Percentiles rank a stretch among this genome's conserved stretches.
These are phyloP conservation scores for Boletus vinaceobasis DNA, from an alignment of 768 basidiomycete species.

Conservation along the genomic window DNA sequence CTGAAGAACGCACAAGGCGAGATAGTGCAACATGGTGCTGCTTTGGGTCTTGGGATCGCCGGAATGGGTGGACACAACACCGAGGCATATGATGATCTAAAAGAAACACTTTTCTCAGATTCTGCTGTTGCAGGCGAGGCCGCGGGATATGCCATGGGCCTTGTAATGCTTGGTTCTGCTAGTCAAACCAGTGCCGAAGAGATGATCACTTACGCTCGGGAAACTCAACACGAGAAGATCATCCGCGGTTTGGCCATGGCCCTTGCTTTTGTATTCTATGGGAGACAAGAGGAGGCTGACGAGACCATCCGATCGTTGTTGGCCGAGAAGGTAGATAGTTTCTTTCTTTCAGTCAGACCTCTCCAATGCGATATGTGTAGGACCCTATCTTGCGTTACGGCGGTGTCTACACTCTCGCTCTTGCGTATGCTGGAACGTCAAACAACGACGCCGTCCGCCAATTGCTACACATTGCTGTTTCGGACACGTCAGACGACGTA, in stretches of 20 bases:
- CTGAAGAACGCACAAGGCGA: conserved; percentile 75
- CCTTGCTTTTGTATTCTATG: conserved; percentile 88
- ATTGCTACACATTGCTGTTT: conserved; percentile 93
- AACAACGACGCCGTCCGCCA: conserved; percentile 91
- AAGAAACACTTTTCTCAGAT: conserved; percentile 86
- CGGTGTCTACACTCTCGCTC: conserved; percentile 92
- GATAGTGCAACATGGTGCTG: conserved; percentile 95
- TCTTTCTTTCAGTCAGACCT: background rate
- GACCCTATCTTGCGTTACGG: conserved; percentile 97
- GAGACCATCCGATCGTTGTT: conserved; percentile 72
- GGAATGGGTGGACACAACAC: conserved; percentile 89
- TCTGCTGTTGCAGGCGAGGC: conserved; percentile 96
- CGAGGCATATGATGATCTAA: conserved; percentile 90
- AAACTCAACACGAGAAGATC: conserved; percentile 99
- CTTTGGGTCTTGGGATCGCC: conserved; percentile 92
- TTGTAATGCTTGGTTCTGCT: conserved; percentile 96
- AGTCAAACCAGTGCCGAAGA: conserved; percentile 77
- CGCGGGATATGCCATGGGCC: conserved; percentile 94
- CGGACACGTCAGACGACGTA: conserved; percentile 97
- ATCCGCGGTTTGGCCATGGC: conserved; percentile 94
- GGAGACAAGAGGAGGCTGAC: conserved; percentile 89
- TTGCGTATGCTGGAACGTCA: conserved; percentile 95
- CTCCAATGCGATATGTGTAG: conserved; percentile 39
- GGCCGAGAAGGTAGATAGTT: conserved; percentile 70
- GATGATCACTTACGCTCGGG: conserved; percentile 94